Evolutionary conservation across 345 rosid genomes (phyloP).

Genomic region (Pistacia atlantica): DNA sequence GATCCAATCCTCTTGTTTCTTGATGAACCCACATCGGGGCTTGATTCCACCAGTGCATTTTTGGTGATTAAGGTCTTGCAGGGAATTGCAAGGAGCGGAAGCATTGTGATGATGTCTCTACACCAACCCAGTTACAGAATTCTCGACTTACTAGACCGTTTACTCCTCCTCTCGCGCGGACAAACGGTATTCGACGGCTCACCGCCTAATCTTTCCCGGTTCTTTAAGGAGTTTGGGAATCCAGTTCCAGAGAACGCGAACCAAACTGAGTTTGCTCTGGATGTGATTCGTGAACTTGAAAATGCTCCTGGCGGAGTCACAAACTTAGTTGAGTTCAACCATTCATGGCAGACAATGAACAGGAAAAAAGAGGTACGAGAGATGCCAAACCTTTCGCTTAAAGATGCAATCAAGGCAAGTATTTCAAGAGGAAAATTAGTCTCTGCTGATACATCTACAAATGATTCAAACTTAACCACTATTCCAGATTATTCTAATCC

Average conservation of each 20-base stretch:
- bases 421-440: conserved; percentile 19
- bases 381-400: neutral
- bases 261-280: conserved; percentile 37
- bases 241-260: conserved; percentile 29
- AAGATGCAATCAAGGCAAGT: conserved; percentile 20
- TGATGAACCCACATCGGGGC: conserved; percentile 44
- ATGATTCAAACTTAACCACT: conserved; percentile 12
- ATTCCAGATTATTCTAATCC: conserved; percentile 33
- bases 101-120: conserved; percentile 41
- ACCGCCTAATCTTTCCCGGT: conserved; percentile 21
- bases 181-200: conserved; percentile 29
- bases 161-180: conserved; percentile 37
- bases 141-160: conserved; percentile 28
- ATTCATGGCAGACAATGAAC: neutral
- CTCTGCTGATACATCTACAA: neutral
- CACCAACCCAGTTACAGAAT: conserved; percentile 44
- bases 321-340: conserved; percentile 5
- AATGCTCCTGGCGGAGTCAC: conserved; percentile 13
- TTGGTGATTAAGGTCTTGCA: conserved; percentile 41
- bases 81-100: conserved; percentile 40
- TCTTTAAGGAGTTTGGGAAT: conserved; percentile 31
- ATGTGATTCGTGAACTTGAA: conserved; percentile 32
- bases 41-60: conserved; percentile 43
- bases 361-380: neutral
- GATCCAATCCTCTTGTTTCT: conserved; percentile 34